These are phyloP conservation scores for Gentiana dahurica DNA, from an alignment of 257 asterid genomes.

Conservation along the genomic window DNA sequence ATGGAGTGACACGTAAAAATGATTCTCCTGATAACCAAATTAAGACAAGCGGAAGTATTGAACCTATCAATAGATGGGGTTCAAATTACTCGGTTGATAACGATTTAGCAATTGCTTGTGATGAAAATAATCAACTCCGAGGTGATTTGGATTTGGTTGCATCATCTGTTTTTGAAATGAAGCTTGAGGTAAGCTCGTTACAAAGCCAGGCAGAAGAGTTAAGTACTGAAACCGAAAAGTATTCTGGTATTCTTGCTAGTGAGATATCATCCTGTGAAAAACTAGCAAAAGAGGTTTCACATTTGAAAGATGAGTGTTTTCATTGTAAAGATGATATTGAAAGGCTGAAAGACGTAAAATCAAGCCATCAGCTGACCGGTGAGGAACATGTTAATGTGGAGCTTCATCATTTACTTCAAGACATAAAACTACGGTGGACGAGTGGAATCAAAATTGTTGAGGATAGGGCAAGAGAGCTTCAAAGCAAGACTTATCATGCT, in stretches of 20 bases:
- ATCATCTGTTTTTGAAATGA: slow-evolving; percentile 59
- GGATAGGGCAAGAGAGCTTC: slow-evolving; percentile 54
- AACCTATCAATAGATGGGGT: slow-evolving; percentile 47
- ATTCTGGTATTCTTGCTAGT: slow-evolving; percentile 39
- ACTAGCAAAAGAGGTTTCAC: slow-evolving; percentile 50
- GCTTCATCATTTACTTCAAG: slow-evolving; percentile 30
- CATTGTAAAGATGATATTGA: slow-evolving; percentile 55
- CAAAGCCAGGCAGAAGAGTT: slow-evolving; percentile 65
- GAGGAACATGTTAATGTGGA: slow-evolving; percentile 19
- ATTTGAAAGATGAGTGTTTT: slow-evolving; percentile 58
- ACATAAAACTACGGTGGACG: slow-evolving; percentile 31
- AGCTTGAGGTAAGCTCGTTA: slow-evolving; percentile 69
- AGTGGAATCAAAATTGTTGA: slow-evolving; percentile 50
- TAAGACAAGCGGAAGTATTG: slow-evolving; percentile 32
- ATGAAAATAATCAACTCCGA: slow-evolving; percentile 68
- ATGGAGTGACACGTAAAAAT: slow-evolving; percentile 33
- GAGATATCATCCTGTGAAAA: slow-evolving; percentile 60
- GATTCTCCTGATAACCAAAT: slow-evolving; percentile 41
- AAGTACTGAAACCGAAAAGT: slow-evolving; percentile 53
- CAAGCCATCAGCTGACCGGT: slow-evolving; percentile 29
- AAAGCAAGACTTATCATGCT: slow-evolving; percentile 33
- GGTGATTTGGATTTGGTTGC: slow-evolving; percentile 71
- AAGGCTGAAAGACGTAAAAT: slow-evolving; percentile 36
- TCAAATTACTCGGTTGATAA: slow-evolving; percentile 46
- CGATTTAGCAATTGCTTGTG: slow-evolving; percentile 48